Evolutionary conservation across 345 rosid genomes (phyloP), one percentile per base, ranked within the genome.

Genomic region (Arabidopsis thaliana): DNA sequence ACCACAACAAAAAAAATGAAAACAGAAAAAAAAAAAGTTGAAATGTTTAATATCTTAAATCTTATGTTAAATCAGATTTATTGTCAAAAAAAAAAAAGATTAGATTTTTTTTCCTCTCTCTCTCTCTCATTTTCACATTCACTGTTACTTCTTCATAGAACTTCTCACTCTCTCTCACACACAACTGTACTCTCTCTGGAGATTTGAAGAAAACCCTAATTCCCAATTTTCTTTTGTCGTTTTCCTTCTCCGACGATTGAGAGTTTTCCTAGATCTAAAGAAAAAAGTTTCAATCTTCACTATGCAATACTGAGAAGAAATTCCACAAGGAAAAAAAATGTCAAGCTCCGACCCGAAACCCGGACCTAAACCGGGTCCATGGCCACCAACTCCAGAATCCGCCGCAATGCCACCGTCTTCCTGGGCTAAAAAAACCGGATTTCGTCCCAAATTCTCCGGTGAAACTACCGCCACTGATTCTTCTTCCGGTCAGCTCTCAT

Each of bases 371-470:
- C 93, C 88, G 1, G 92, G 88, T 40, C 79, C 89, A 1, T 87
- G 89, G 90, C 95, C 88, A 0, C 93, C 96, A 1, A 67, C 83
- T 53, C 92, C 96, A 6, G 98, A 88, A 20, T 76, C 96, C 1
- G 74, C 96, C n/a, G 78, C 95, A 68, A 68, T 88, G 84, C 92
- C 97, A 72, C 97, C 97, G 2, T 83, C 99, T 68, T 80, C 99
- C 0, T 95, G 99, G 99, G 99, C 99, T 5, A 90, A 91, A 76
- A 80, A 86, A 69, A 95, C 97, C 38, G 97, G 97, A 4, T 94
- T 94, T 70, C 93, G 89, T 6, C 97, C 98, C 48, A 94, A 88
- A 74, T 90, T 91, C 88, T 94, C 98, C 63, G 98, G 98, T 28
- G 97, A 91, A 84, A 59, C 93, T 75, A 91, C 82, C 84, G 95